Evolutionary conservation across 2,329 filamentous ascomycete genomes (phyloP).

Genomic region (Knufia petricola): DNA sequence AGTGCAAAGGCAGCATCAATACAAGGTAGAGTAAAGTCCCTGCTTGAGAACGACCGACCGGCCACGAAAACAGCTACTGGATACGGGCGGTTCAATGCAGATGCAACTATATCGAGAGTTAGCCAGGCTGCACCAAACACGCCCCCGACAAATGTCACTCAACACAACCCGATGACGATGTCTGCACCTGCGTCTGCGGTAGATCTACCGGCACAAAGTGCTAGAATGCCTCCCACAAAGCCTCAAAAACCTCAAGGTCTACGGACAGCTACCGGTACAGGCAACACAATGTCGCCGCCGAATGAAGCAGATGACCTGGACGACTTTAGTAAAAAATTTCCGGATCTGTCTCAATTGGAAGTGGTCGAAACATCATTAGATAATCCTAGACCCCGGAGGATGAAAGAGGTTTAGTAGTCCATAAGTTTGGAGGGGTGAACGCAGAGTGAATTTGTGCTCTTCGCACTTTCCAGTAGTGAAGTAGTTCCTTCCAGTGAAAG

Average conservation of each 20-base stretch:
- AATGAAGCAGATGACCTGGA: conserved; percentile 27
- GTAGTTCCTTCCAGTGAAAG: conserved; percentile 1
- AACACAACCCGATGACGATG: conserved; percentile 7
- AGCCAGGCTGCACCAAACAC: conserved; percentile 23
- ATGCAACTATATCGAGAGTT: conserved; percentile 33
- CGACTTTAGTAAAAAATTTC: conserved; percentile 77
- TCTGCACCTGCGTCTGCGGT: conserved; percentile 17
- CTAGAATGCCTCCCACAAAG: conserved; percentile 39
- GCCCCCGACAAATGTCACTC: conserved; percentile 13
- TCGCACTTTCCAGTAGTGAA: background rate
- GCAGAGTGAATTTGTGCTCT: background rate
- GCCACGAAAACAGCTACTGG: conserved; percentile 67
- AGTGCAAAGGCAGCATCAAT: conserved; percentile 67
- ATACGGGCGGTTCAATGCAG: conserved; percentile 69
- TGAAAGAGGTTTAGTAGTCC: conserved; percentile 26
- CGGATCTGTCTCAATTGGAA: conserved; percentile 74
- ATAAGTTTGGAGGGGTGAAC: background rate
- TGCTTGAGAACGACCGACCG: conserved; percentile 66
- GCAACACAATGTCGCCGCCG: conserved; percentile 22
- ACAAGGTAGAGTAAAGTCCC: conserved; percentile 77
- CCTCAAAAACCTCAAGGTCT: conserved; percentile 55
- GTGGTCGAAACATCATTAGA: conserved; percentile 67
- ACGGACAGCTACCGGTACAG: conserved; percentile 35
- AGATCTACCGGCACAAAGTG: conserved; percentile 11
- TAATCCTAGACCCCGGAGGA: conserved; percentile 31